Base-by-base conservation (phyloP, 805 yeast species). In the Metschnikowia lunata region DNA sequence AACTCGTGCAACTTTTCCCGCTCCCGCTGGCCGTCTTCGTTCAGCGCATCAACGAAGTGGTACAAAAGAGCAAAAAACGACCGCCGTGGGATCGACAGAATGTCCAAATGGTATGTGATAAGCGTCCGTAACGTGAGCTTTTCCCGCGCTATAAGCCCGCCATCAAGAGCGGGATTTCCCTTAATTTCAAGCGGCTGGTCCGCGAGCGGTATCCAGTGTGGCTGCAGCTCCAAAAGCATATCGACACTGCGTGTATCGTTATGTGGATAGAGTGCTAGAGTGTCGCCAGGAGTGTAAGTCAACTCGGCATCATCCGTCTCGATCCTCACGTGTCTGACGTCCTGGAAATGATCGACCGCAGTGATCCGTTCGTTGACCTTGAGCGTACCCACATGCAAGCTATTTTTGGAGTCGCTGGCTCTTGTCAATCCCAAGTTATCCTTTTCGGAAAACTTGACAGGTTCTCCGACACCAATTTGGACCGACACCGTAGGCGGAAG, bases 31-130 rank as follows among this genome's bases (percentile, higher is more conserved):
- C 85, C 93, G 14, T 73, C 68, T 6, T 87, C 82, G 11, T 63
- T 62, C 15, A 66, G 54, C 3, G 48, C 54, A 42, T 69, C 70
- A 4, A 60, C 61, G 65, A 90, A 93, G 57, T 84, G 88, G 78
- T 86, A 81, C 5, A 81, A 72, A 15, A 76, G 63, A 59, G 76
- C 74, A 62, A 93, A 93, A 55, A 93, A 91, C 23, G 89, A 78
- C 33, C 96, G 71, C 43, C 88, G 74, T 0, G 99, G 99, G 13
- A 91, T 81, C 4, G 95, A 74, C 63, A 75, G 77, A 11, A 93
- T 73, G 60, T 93, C 98, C 42, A 90, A 66, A 61, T 91, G 96
- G 62, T 87, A 81, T 1, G 82, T 83, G 7, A 93, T 50, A 10
- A 91, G 69, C 3, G 83, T 74, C 45, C 96, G 64, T 32, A 93